These are phyloP conservation scores for Plenodomus tracheiphilus DNA, from an alignment of 2,329 filamentous ascomycete species.

Conservation along the genomic window DNA sequence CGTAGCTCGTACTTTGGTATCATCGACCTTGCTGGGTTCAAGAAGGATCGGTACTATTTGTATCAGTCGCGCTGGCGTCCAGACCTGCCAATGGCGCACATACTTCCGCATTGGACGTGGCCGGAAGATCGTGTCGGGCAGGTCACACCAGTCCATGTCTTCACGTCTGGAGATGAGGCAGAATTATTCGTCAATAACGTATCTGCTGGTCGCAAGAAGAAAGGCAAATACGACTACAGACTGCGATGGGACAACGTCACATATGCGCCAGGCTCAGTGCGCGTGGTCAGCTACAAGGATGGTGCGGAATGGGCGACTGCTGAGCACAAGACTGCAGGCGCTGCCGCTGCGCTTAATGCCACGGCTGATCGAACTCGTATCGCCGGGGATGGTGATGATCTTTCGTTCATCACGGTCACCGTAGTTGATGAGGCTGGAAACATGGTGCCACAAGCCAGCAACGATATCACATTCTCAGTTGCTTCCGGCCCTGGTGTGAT, in stretches of 20 bases:
- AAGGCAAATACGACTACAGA: constrained; percentile 48
- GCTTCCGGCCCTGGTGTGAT: constrained; percentile 49
- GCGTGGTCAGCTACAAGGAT: constrained; percentile 54
- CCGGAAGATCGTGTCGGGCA: constrained; percentile 50
- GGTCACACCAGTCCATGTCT: constrained; percentile 60
- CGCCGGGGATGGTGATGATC: constrained; percentile 48
- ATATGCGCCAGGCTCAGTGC: constrained; percentile 54
- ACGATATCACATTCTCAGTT: constrained; percentile 51
- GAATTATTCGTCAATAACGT: constrained; percentile 59
- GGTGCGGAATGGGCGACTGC: constrained; percentile 53
- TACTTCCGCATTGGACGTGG: constrained; percentile 63
- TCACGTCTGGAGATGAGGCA: constrained; percentile 56
- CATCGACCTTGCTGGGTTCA: constrained; percentile 61
- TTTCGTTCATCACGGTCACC: constrained; percentile 52
- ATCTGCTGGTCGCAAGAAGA: constrained; percentile 49
- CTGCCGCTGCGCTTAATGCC: constrained; percentile 44
- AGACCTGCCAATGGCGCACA: constrained; percentile 54
- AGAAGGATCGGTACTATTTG: constrained; percentile 59
- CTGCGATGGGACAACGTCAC: constrained; percentile 58
- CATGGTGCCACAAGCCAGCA: constrained; percentile 49
- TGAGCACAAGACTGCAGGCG: constrained; percentile 49
- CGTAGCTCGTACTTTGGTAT: constrained; percentile 61
- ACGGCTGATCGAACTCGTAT: constrained; percentile 49
- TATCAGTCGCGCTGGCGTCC: constrained; percentile 60
- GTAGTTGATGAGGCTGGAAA: constrained; percentile 52